Evolutionary conservation across 306 rosid genomes (phyloP), one percentile per base, ranked within the genome.

Genomic region (Potentilla sterilis): DNA sequence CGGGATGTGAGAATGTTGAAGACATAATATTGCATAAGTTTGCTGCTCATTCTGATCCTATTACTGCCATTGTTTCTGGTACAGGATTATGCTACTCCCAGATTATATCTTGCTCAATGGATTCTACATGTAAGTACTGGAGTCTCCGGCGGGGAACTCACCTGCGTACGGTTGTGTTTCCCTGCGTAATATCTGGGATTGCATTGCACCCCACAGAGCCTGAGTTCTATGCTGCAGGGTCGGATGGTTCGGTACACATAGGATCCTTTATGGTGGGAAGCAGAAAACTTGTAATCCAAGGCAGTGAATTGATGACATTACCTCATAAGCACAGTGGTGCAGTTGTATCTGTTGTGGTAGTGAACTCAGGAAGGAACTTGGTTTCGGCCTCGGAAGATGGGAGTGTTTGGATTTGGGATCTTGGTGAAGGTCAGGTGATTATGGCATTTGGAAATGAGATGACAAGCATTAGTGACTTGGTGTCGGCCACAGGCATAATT

Each of bases 331-430:
- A 89, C 37, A 19, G 37, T 35, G 84, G 81, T 35, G 67, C 86
- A 22, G 67, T 87, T 46, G 79, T 86, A 15, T 83, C 97, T 9
- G 47, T 89, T 79, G 76, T 15, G 28, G 64, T 85, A 75, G 84
- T 78, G 55, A 88, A 91, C 51, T 67, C 52, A 14, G 97, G 90
- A 74, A 77, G 48, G 46, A 77, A 84, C 72, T 70, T 91, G 83
- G 86, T 89, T 38, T 82, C 96, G 21, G 96, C 93, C 71, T 73
- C 92, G 5, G 96, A 91, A 76, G 87, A 93, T 74, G 98, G 97
- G 77, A 76, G 77, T 58, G 82, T 88, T 16, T 91, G 89, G 89
- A 63, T 85, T 63, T 80, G 91, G 98, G 77, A 86, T 44, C 75
- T 83, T 22, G 79, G 69, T 51, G 72, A 28, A 22, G 88, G 86